Percentiles rank a stretch among this genome's conserved stretches.
Conservation (phyloP, 1,139 yeast species). For the Diutina mesorugosa region DNA sequence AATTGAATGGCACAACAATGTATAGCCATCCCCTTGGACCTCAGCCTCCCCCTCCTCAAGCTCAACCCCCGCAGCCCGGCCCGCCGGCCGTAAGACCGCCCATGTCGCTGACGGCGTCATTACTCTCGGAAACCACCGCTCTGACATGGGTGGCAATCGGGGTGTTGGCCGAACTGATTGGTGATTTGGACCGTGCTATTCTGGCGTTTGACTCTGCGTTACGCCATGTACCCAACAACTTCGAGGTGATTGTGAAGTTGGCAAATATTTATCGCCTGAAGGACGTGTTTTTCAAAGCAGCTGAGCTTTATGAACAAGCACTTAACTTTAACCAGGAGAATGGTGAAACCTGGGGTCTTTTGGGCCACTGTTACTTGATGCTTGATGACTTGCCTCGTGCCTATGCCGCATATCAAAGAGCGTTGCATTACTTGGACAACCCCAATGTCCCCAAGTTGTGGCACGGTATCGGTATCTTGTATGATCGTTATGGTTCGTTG, state of each 20-base stretch:
- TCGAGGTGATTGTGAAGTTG: conserved; percentile 71
- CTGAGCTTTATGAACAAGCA: conserved; percentile 84
- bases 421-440: conserved; percentile 78
- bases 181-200: conserved; percentile 82
- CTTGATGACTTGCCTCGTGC: conserved; percentile 92
- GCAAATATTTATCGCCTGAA: conserved; percentile 83
- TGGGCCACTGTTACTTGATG: conserved; percentile 96
- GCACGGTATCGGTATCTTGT: conserved; percentile 96
- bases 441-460: conserved; percentile 94
- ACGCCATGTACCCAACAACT: conserved; percentile 74
- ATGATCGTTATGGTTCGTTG: conserved; percentile 88
- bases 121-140: conserved; percentile 51
- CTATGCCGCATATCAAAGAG: conserved; percentile 93
- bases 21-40: conserved; percentile 1
- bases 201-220: conserved; percentile 85
- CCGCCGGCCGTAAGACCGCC: background rate
- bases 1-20: conserved; percentile 1
- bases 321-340: conserved; percentile 71
- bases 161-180: conserved; percentile 77
- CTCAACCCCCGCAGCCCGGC: background rate
- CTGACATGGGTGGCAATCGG: conserved; percentile 94
- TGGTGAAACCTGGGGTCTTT: conserved; percentile 95
- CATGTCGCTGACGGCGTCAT: conserved; percentile 2
- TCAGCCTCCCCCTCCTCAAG: background rate
- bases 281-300: conserved; percentile 87